A percentile compares a stretch with the other conserved stretches of the same genome.
These are phyloP conservation scores for Pelargonium cotyledonis DNA, from an alignment of 441 rosid species.

Conservation along the genomic window DNA sequence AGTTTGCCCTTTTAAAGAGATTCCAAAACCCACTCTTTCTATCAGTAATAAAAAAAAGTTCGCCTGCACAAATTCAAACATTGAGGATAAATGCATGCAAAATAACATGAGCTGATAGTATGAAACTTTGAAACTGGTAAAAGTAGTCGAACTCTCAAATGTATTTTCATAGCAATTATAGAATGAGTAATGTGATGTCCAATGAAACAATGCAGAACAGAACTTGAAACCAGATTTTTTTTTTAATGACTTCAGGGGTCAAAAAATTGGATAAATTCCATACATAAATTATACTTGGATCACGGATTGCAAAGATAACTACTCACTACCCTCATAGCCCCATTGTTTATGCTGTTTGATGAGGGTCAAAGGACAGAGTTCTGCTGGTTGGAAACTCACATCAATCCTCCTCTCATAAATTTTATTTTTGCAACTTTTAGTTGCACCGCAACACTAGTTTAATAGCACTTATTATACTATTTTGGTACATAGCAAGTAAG, in stretches of 20 bases:
- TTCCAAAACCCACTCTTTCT: conserved; percentile 83
- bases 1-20: conserved; percentile 76
- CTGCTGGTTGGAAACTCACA: not conserved
- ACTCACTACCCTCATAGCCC: no score
- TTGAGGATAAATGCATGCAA: conserved; percentile 13
- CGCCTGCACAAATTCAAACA: conserved; percentile 44
- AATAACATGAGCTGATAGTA: conserved; percentile 4
- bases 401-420: not conserved
- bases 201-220: not conserved
- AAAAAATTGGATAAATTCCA: conserved; percentile 1
- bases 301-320: not conserved
- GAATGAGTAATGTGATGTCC: not conserved
- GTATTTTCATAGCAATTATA: conserved; percentile 9
- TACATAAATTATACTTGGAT: not conserved
- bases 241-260: not conserved
- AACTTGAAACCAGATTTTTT: not conserved
- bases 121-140: not conserved
- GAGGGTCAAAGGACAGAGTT: not conserved
- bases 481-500: not conserved
- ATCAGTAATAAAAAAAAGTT: conserved; percentile 74
- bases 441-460: not conserved
- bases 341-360: not conserved
- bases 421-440: no score
- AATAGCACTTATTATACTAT: not conserved
- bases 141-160: not conserved